Conservation (phyloP, 768 basidiomycete genomes). For the Russula ochroleuca region DNA sequence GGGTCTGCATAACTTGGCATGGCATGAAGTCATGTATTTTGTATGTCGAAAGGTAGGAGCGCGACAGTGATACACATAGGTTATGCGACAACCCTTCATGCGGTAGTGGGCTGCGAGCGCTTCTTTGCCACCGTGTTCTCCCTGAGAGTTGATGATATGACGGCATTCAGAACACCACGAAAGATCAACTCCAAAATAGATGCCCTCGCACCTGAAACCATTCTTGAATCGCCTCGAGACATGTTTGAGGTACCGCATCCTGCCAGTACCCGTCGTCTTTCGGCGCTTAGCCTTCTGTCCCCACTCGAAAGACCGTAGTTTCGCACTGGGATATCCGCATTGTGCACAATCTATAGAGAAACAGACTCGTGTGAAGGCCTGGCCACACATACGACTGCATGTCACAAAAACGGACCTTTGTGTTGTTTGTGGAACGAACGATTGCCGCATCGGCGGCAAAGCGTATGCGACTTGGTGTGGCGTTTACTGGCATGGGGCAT, state of each 20-base stretch:
- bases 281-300: conserved; percentile 98
- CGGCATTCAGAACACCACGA: conserved; percentile 1
- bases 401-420: conserved; percentile 62
- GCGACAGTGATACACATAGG: conserved; percentile 29
- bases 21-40: conserved; percentile 35
- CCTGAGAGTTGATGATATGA: conserved; percentile 39
- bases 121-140: conserved; percentile 92
- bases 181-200: conserved; percentile 2
- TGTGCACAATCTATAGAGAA: conserved; percentile 72
- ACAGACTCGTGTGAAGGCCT: background rate
- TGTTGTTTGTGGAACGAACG: conserved; percentile 98
- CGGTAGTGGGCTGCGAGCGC: conserved; percentile 56
- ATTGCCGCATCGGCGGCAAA: conserved; percentile 95
- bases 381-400: background rate
- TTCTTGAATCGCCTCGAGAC: conserved; percentile 98
- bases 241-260: conserved; percentile 89
- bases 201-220: conserved; percentile 72
- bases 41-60: conserved; percentile 27
- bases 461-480: conserved; percentile 94
- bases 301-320: conserved; percentile 96
- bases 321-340: conserved; percentile 96
- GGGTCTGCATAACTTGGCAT: conserved; percentile 18
- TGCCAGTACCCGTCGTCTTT: conserved; percentile 98
- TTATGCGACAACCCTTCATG: conserved; percentile 33
- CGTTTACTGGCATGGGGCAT: conserved; percentile 63